Evolutionary conservation across 768 basidiomycete genomes (phyloP).

Genomic region (Floccularia luteovirens): DNA sequence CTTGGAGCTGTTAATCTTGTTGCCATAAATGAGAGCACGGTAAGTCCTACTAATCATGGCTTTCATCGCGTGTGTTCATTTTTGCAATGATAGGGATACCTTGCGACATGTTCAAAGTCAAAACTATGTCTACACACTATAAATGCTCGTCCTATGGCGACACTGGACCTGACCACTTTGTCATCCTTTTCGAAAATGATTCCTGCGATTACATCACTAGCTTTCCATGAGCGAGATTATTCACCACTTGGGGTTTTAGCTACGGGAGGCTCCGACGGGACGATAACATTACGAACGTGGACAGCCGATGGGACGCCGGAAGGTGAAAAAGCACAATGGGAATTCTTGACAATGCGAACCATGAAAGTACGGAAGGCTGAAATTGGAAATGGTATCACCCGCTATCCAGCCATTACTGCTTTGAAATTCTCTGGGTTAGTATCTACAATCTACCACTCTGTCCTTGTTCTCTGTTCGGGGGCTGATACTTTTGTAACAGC

Average conservation of each 20-base stretch:
- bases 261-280: constrained; percentile 68
- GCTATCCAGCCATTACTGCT: constrained; percentile 59
- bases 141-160: constrained; percentile 75
- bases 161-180: constrained; percentile 48
- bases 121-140: constrained; percentile 78
- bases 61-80: neutral
- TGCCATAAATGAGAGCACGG: constrained; percentile 82
- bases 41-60: constrained; percentile 25
- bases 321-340: constrained; percentile 65
- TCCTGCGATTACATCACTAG: constrained; percentile 63
- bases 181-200: constrained; percentile 34
- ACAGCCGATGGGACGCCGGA: constrained; percentile 66
- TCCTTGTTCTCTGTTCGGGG: neutral
- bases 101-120: constrained; percentile 72
- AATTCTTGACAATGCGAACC: constrained; percentile 60
- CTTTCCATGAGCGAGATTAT: constrained; percentile 89
- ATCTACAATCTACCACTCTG: neutral
- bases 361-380: constrained; percentile 59
- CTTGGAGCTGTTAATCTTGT: constrained; percentile 51
- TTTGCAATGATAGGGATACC: constrained; percentile 55
- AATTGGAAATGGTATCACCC: constrained; percentile 23
- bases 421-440: constrained; percentile 72
- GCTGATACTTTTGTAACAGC: constrained; percentile 3
- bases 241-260: constrained; percentile 73
- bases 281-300: constrained; percentile 80